Evolutionary conservation across 2,329 filamentous ascomycete genomes (phyloP), one percentile per base, ranked within the genome.

Genomic region (Macrophomina pseudophaseolina): DNA sequence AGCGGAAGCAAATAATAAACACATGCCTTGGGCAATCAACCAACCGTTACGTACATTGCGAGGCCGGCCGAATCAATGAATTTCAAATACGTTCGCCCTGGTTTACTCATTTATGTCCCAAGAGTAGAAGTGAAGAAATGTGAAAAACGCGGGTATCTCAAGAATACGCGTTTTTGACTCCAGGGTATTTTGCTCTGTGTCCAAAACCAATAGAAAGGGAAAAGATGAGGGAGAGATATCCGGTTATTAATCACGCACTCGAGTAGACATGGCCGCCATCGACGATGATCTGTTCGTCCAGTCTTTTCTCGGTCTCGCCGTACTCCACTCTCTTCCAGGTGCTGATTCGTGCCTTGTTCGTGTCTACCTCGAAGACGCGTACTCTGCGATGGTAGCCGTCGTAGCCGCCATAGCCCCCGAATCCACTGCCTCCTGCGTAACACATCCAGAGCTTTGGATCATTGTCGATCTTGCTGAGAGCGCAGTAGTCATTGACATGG

Each of bases 401-500:
- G 76, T 97, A 98, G 5, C 94, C 94, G 23, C 91, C 95, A 76
- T 99, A 99, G 0, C 95, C 95, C 65, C 95, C 95, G 73, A 99
- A 97, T 1, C 95, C 95, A 33, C 89, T 88, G 32, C 91, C 95
- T 38, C 95, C 95, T 8, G 90, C 94, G 78, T 98, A 98, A 82
- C 95, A 99, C 94, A 99, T 97, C 95, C 95, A 99, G 2, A 98
- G 81, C 35, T 90, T 81, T 35, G 83, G 78, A 40, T 82, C 72
- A 3, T 82, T 78, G 1, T 86, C 88, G 8, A 75, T 71, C 58
- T 76, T 76, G 38, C 78, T 75, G 1, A 97, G 85, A 69, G 91
- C 89, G 78, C 95, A 99, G 78, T 97, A 98, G 75, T 99, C 95
- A 76, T 99, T 99, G 70, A 91, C 94, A 75, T 99, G 95, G 75